These are phyloP conservation scores for Chalciporus chontae DNA, from an alignment of 768 basidiomycete species.

Conservation along the genomic window DNA sequence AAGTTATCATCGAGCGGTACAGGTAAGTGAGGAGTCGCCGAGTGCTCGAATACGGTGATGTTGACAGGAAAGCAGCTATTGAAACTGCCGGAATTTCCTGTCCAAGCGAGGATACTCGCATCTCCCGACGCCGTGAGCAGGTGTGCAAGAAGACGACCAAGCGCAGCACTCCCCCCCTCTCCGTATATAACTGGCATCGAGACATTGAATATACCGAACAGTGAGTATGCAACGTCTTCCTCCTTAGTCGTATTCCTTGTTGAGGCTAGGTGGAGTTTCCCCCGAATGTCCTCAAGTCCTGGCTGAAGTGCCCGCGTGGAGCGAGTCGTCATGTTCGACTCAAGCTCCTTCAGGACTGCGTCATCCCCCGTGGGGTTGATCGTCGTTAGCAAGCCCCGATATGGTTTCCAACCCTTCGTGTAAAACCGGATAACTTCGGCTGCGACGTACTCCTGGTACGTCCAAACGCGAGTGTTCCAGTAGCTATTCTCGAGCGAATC, in stretches of 20 bases:
- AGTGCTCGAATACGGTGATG: neutral
- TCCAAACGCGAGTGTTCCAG: slow-evolving; percentile 10
- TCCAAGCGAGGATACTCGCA: slow-evolving; percentile 6
- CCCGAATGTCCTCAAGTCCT: neutral
- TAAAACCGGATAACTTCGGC: slow-evolving; percentile 4
- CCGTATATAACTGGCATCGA: neutral
- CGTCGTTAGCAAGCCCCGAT: neutral
- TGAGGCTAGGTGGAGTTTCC: slow-evolving; percentile 1
- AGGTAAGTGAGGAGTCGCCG: neutral
- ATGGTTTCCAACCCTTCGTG: neutral
- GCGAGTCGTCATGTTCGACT: no score
- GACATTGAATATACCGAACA: neutral
- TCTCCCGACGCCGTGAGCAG: slow-evolving; percentile 2
- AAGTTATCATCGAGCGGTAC: neutral
- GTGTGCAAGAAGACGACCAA: neutral
- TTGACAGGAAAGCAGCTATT: slow-evolving; percentile 3
- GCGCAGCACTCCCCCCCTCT: neutral
- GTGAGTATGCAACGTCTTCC: slow-evolving; percentile 1
- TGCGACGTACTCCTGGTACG: slow-evolving; percentile 4
- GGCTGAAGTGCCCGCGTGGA: neutral
- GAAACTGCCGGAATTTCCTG: slow-evolving; percentile 1
- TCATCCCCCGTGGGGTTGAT: slow-evolving; percentile 4
- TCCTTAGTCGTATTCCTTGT: neutral
- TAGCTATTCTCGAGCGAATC: neutral
- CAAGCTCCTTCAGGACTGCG: no score